phyloP scores from a whole-genome alignment of 129 eudicot genomes.

The Pittosporum tobira region DNA sequence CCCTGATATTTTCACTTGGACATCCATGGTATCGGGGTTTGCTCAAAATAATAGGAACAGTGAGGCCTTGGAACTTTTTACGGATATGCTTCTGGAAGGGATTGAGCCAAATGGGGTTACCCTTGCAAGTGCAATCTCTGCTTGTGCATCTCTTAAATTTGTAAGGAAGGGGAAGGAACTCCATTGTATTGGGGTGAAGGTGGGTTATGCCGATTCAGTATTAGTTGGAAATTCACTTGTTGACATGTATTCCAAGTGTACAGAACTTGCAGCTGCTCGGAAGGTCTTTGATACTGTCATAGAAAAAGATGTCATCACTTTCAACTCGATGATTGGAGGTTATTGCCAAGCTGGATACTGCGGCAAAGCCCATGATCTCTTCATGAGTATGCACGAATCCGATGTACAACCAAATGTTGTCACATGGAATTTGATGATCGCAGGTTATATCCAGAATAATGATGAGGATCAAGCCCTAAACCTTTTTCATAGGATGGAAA shows the following conservation, averaged over 20 bases:
- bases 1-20: conserved; percentile 58
- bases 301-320: conserved; percentile 47
- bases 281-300: conserved; percentile 34
- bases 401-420: conserved; percentile 37
- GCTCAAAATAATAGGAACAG: conserved; percentile 23
- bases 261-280: conserved; percentile 46
- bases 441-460: conserved; percentile 46
- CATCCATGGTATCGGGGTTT: conserved; percentile 44
- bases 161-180: conserved; percentile 42
- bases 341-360: conserved; percentile 59
- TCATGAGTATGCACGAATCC: conserved; percentile 36
- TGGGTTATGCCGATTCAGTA: conserved; percentile 36
- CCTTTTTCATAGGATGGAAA: conserved; percentile 45
- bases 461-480: conserved; percentile 53
- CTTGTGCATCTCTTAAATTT: conserved; percentile 48
- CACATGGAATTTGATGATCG: conserved; percentile 60
- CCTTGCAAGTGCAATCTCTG: conserved; percentile 49
- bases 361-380: conserved; percentile 53
- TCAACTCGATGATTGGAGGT: conserved; percentile 84
- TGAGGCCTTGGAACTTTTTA: conserved; percentile 41
- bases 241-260: conserved; percentile 72
- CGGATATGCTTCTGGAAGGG: conserved; percentile 40
- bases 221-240: conserved; percentile 57
- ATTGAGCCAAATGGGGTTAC: conserved; percentile 53
- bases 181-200: conserved; percentile 32